Base-by-base conservation (phyloP, 192 early-diverging fungal species). In the Thamnidium elegans region DNA sequence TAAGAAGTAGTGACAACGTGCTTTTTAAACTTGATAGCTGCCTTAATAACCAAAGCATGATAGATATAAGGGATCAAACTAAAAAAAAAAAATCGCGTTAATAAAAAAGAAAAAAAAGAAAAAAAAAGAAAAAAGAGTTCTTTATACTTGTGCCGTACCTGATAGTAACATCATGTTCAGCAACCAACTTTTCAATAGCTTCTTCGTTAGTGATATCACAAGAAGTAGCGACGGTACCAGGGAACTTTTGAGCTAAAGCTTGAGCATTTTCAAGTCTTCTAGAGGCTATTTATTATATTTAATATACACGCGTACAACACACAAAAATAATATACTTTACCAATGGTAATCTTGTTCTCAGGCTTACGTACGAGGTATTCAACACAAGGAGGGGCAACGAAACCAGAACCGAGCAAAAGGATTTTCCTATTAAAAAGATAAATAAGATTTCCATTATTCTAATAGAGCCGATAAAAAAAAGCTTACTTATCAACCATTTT, bases 1-100 rank as follows among this genome's bases (percentile, higher is more conserved):
- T 99, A 99, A 72, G 87, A 90, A 58, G 97, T 95, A 26, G 97
- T 99, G 62, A 97, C 94, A 50, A 97, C 89, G 76, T 99, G 81
- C 84, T 92, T 95, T 81, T 90, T 92, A 73, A 85, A 73, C 77
- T 90, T 86, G 73, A 99, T 85, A 63, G 92, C 93, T n/a, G 89
- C 80, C 78, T 94, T 89, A 65, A 95, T 94, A 32, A 99, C 95
- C 59, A 74, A 73, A 19, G 93, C 84, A 70, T 99, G 97, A 73
- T 88, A 85, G 23, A 89, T 96, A 79, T 96, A 97, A 50, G 84
- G 97, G 70, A 84, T 94, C 86, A 87, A 87, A 83, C 79, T 89
- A 60, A 45, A 63, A 39, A 7, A 68, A 43, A 44, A 17, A 17
- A 26, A 23, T 23, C 4, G 14, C 47, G 34, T 42, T 20, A 42